These are phyloP conservation scores for Candida mattraensis DNA, from an alignment of 805 yeast species.

Conservation along the genomic window DNA sequence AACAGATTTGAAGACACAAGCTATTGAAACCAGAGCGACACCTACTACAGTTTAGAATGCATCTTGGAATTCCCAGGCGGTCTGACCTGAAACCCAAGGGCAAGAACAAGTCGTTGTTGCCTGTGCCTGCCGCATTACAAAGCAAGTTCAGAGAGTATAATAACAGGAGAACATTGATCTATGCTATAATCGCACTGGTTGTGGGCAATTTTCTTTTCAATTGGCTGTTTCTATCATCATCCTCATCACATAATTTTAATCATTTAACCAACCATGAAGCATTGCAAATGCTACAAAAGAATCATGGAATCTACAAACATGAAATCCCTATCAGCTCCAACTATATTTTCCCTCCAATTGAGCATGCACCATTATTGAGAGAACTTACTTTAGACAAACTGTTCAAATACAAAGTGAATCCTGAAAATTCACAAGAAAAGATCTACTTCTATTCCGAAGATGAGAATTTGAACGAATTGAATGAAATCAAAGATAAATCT, in stretches of 20 bases:
- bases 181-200: conserved; percentile 10
- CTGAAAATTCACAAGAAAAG: conserved; percentile 37
- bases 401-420: conserved; percentile 47
- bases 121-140: conserved; percentile 21
- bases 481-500: conserved; percentile 50
- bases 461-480: conserved; percentile 36
- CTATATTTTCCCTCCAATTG: conserved; percentile 72
- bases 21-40: too few relatives aligned
- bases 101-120: conserved; percentile 18
- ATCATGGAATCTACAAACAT: conserved; percentile 44
- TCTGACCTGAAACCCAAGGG: conserved; percentile 26
- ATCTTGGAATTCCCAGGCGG: conserved; percentile 28
- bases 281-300: conserved; percentile 19
- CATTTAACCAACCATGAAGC: conserved; percentile 29
- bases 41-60: conserved; percentile 23
- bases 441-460: conserved; percentile 44
- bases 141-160: conserved; percentile 14
- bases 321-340: conserved; percentile 51
- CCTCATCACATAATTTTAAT: conserved; percentile 14
- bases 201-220: conserved; percentile 28
- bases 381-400: conserved; percentile 54
- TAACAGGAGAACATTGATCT: conserved; percentile 9
- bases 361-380: conserved; percentile 61
- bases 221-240: conserved; percentile 27
- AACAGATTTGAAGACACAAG: too few relatives aligned